Evolutionary conservation across 495 filamentous ascomycete species (phyloP).

Genomic region (Talaromyces wortmannii): DNA sequence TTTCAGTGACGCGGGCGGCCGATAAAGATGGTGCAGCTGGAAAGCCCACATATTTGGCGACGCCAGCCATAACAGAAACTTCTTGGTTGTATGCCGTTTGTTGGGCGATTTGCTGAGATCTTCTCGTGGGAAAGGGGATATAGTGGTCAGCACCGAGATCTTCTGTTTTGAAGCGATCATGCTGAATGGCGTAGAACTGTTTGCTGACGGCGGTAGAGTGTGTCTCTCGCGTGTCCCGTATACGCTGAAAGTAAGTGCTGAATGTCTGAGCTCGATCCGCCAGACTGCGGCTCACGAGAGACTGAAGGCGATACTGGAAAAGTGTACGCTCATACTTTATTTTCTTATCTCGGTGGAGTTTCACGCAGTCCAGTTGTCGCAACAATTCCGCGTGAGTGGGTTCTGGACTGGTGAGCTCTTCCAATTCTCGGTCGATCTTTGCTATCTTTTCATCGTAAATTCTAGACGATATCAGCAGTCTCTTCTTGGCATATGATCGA

Average conservation of each 20-base stretch:
- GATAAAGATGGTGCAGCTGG: slow-evolving; percentile 84
- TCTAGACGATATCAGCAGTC: slow-evolving; percentile 35
- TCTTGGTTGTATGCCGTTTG: slow-evolving; percentile 90
- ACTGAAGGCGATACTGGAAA: slow-evolving; percentile 62
- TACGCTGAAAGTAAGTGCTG: slow-evolving; percentile 77
- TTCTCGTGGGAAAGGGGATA: slow-evolving; percentile 63
- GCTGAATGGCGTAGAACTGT: slow-evolving; percentile 84
- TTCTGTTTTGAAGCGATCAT: slow-evolving; percentile 78
- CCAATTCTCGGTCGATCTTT: slow-evolving; percentile 74
- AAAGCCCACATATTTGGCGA: slow-evolving; percentile 92
- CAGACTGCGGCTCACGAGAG: slow-evolving; percentile 63
- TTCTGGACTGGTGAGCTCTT: slow-evolving; percentile 66
- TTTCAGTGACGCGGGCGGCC: slow-evolving; percentile 61
- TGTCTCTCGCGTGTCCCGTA: slow-evolving; percentile 73
- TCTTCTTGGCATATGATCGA: not conserved
- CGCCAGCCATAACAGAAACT: slow-evolving; percentile 80
- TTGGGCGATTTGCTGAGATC: slow-evolving; percentile 64
- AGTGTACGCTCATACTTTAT: slow-evolving; percentile 66
- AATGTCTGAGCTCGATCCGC: slow-evolving; percentile 78
- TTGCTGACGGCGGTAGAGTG: slow-evolving; percentile 74
- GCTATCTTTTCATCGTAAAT: slow-evolving; percentile 82
- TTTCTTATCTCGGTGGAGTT: slow-evolving; percentile 73
- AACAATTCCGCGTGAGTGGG: slow-evolving; percentile 85
- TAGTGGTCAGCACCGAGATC: slow-evolving; percentile 74
- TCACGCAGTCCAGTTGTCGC: slow-evolving; percentile 75